Conservation (phyloP, 768 basidiomycete genomes). For the Trametes villosa region DNA sequence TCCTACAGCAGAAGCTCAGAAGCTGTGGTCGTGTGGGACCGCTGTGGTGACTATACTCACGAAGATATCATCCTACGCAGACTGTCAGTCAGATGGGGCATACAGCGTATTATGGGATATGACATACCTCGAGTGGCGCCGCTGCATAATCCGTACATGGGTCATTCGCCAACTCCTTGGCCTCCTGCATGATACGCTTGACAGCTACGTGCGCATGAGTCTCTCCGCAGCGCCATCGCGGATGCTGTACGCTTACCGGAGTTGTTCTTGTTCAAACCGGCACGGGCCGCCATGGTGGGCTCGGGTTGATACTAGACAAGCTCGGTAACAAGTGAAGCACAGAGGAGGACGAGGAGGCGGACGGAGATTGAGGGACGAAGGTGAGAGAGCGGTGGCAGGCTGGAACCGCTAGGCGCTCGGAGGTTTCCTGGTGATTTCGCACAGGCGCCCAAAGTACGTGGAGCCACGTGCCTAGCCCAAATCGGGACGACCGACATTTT, state of each 20-base stretch:
- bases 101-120: slow-evolving; percentile 12
- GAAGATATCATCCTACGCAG: slow-evolving; percentile 80
- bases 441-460: slow-evolving; percentile 18
- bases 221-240: not conserved
- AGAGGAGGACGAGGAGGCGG: not conserved
- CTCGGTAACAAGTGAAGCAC: not conserved
- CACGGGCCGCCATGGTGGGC: slow-evolving; percentile 30
- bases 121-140: slow-evolving; percentile 70
- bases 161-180: slow-evolving; percentile 84
- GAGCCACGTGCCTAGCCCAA: slow-evolving; percentile 19
- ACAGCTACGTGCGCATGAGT: slow-evolving; percentile 58
- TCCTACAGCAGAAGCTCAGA: slow-evolving; percentile 47
- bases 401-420: not conserved
- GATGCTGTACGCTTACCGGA: slow-evolving; percentile 56
- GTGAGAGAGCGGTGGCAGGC: not conserved
- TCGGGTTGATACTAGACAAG: not conserved
- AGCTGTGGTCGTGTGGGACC: not conserved
- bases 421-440: slow-evolving; percentile 25
- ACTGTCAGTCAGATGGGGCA: not conserved
- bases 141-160: slow-evolving; percentile 87
- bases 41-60: slow-evolving; percentile 48
- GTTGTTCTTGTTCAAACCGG: slow-evolving; percentile 86
- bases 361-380: not conserved
- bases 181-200: slow-evolving; percentile 97
- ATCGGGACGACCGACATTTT: slow-evolving; percentile 9